A percentile compares a stretch with the other conserved stretches of the same genome.
phyloP scores from a whole-genome alignment of 148 eudicot genomes.

The Talinum fruticosum region DNA sequence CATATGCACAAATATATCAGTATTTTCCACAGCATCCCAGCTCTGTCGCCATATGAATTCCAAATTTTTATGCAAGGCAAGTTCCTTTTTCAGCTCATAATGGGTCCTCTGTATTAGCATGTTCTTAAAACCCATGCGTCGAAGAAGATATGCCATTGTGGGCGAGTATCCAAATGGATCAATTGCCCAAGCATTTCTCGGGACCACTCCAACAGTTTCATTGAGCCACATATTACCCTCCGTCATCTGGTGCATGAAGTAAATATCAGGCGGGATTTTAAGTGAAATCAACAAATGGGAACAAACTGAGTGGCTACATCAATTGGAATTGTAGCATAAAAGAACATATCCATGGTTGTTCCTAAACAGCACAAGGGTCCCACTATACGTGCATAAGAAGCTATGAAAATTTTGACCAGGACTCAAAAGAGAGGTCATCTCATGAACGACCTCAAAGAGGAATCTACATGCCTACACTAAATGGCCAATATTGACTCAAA shows the following conservation, averaged over 20 bases:
- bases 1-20: constrained; percentile 98
- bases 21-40: constrained; percentile 91
- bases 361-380: not conserved
- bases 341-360: not conserved
- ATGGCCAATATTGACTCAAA: not conserved
- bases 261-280: not conserved
- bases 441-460: no score
- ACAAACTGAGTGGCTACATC: not conserved
- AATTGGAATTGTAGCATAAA: not conserved
- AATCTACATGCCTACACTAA: not conserved
- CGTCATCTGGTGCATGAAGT: constrained; percentile 58
- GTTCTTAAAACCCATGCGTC: constrained; percentile 99
- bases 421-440: no score
- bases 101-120: constrained; percentile 99
- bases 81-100: constrained; percentile 94
- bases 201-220: constrained; percentile 90
- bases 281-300: not conserved
- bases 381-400: not conserved
- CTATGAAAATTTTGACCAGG: not conserved
- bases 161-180: constrained; percentile 99
- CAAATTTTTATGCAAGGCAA: constrained; percentile 72
- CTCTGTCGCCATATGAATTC: constrained; percentile 95
- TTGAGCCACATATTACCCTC: constrained; percentile 98
- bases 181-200: constrained; percentile 97
- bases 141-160: constrained; percentile 98